A percentile compares a stretch with the other conserved stretches of the same genome.
Conservation (phyloP, 495 filamentous ascomycete genomes). For the Podospora pseudocomata region DNA sequence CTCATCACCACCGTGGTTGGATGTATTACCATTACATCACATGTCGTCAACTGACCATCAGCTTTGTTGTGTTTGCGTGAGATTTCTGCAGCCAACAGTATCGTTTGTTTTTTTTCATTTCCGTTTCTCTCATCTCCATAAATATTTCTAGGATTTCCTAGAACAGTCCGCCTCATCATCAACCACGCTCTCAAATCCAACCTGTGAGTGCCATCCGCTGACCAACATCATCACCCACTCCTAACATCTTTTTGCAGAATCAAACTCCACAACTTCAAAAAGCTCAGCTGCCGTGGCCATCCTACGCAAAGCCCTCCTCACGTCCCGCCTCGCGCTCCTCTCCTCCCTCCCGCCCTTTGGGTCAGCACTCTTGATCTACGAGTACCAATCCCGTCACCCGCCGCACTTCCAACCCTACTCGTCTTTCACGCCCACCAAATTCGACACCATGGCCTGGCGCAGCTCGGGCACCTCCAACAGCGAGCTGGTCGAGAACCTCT, state of each 20-base stretch:
- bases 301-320: not conserved
- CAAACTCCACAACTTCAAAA: not conserved
- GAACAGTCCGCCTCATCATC: too few relatives aligned
- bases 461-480: slow-evolving; percentile 74
- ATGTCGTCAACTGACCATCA: slow-evolving; percentile 15
- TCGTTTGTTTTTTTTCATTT: not conserved
- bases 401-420: not conserved
- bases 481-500: slow-evolving; percentile 77
- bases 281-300: not conserved
- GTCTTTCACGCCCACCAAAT: not conserved
- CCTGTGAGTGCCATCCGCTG: not conserved
- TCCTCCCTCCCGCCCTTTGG: slow-evolving; percentile 4
- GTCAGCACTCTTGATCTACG: not conserved
- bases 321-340: slow-evolving; percentile 4
- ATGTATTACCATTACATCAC: slow-evolving; percentile 19
- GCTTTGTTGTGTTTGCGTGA: not conserved
- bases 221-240: not conserved
- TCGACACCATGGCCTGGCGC: slow-evolving; percentile 79
- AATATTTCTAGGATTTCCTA: too few relatives aligned
- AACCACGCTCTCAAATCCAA: too few relatives aligned
- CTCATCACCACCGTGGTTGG: not conserved
- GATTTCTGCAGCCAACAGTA: not conserved
- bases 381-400: not conserved
- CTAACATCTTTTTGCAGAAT: not conserved
- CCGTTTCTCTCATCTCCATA: not conserved